phyloP scores from a whole-genome alignment of 2,329 filamentous ascomycete species.

The Pseudocercospora cruenta region DNA sequence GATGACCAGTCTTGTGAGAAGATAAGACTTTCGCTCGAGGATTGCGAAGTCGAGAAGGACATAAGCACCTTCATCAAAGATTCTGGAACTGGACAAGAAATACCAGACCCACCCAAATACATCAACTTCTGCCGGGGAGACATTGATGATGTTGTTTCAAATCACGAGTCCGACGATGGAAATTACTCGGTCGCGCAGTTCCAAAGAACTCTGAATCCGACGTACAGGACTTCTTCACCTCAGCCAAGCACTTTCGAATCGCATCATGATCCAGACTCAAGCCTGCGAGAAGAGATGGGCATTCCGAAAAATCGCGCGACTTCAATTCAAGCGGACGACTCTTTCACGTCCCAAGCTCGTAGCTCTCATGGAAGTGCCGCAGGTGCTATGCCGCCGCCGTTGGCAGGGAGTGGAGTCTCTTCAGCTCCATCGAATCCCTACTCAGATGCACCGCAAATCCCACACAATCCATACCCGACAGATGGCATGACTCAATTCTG shows the following conservation, averaged over 20 bases:
- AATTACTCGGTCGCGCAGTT: constrained; percentile 95
- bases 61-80: constrained; percentile 87
- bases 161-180: constrained; percentile 77
- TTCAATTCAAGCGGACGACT: constrained; percentile 38
- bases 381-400: constrained; percentile 23
- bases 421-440: constrained; percentile 30
- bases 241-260: constrained; percentile 92
- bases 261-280: constrained; percentile 82
- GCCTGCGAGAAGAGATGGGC: constrained; percentile 70
- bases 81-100: constrained; percentile 90
- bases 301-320: constrained; percentile 47
- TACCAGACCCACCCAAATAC: constrained; percentile 94
- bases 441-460: constrained; percentile 68
- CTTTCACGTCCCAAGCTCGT: constrained; percentile 32
- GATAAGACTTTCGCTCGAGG: constrained; percentile 87
- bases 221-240: constrained; percentile 92
- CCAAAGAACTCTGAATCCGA: constrained; percentile 90
- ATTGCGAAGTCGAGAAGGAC: constrained; percentile 96
- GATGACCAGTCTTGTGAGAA: constrained; percentile 95
- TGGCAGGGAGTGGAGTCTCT: constrained; percentile 30
- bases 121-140: constrained; percentile 98
- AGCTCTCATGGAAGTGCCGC: constrained; percentile 36
- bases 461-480: constrained; percentile 90
- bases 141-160: constrained; percentile 75
- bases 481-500: constrained; percentile 99